Base-by-base conservation (phyloP, 2,329 filamentous ascomycete genomes). In the Aureobasidium pullulans region DNA sequence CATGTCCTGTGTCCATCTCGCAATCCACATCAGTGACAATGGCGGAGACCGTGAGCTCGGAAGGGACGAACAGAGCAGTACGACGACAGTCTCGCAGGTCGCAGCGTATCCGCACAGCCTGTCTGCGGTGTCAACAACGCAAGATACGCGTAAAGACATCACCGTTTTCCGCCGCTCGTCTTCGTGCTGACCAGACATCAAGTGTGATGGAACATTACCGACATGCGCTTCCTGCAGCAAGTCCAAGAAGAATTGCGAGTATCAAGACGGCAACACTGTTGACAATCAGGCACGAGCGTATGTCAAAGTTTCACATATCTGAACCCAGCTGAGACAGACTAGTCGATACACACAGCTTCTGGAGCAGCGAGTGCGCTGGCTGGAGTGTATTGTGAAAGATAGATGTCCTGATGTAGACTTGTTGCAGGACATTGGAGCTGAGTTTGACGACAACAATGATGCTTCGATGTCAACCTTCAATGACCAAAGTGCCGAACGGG, bases 331-430 rank as follows among this genome's bases (percentile, higher is more conserved):
- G 19, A 54, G 3, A n/a, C 34, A 13, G 4, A 13, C 4, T 13
- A 54, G 50, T 28, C 50, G 39, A n/a, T 54, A 54, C 16, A 43
- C 6, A 42, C 37, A 43, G 11, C 39, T 34, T 54, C 50, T 54
- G 10, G 50, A 54, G 6, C 37, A 54, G 2, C 50, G 50, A 23
- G 39, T 54, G 3, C 28, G 19, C 11, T 54, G 50, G 50, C 50
- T 54, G 6, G 50, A 54, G n/a, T n/a, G 4, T 4, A 43, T 54
- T 28, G 6, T 54, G 15, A 54, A 23, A 19, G 39, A 42, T 3
- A 54, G 50, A 23, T 54, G 50, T n/a, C 39, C 50, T n/a, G 50
- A 54, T 54, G 37, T 54, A 6, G 39, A 43, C 10, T 29, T 54
- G 5, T 15, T 29, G 8, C 9, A 43, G 5, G 34, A 28, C 3